phyloP scores from a whole-genome alignment of 2,329 filamentous ascomycete genomes.

The Phaeosphaeriaceae sp. region DNA sequence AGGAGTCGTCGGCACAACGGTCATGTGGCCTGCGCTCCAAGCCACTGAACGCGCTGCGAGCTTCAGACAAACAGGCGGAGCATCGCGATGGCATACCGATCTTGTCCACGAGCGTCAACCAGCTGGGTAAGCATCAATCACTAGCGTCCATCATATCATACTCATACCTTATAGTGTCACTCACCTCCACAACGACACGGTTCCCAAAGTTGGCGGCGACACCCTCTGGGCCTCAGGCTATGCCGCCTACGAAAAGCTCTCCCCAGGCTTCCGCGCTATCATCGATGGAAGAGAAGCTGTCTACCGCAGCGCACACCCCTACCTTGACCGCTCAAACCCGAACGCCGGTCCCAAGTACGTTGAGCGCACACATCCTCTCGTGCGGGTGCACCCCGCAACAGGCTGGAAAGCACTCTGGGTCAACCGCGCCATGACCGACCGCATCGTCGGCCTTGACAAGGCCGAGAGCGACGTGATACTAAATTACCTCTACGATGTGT shows the following conservation, averaged over 20 bases:
- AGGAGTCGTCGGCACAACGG: slow-evolving; percentile 66
- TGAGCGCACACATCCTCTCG: slow-evolving; percentile 72
- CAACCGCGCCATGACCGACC: slow-evolving; percentile 71
- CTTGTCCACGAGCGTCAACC: slow-evolving; percentile 75
- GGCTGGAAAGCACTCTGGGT: slow-evolving; percentile 79
- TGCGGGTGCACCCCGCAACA: slow-evolving; percentile 74
- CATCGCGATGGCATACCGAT: slow-evolving; percentile 73
- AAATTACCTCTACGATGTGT: slow-evolving; percentile 71
- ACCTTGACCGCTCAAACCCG: slow-evolving; percentile 69
- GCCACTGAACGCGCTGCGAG: slow-evolving; percentile 66
- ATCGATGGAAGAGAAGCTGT: slow-evolving; percentile 72
- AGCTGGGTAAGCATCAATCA: slow-evolving; percentile 55
- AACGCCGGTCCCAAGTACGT: slow-evolving; percentile 68
- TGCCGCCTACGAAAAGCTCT: slow-evolving; percentile 75
- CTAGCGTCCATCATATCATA: not conserved
- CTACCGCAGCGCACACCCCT: slow-evolving; percentile 70
- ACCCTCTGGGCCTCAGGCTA: slow-evolving; percentile 76
- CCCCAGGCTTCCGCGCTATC: slow-evolving; percentile 71
- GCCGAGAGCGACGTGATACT: slow-evolving; percentile 73
- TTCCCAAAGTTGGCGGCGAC: slow-evolving; percentile 71
- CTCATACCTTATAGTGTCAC: slow-evolving; percentile 56
- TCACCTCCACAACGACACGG: slow-evolving; percentile 72
- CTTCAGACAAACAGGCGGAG: slow-evolving; percentile 72
- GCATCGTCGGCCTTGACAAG: slow-evolving; percentile 73
- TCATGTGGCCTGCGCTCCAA: slow-evolving; percentile 74